Evolutionary conservation across 2,329 filamentous ascomycete genomes (phyloP).

Genomic region (Scedosporium dehoogii): DNA sequence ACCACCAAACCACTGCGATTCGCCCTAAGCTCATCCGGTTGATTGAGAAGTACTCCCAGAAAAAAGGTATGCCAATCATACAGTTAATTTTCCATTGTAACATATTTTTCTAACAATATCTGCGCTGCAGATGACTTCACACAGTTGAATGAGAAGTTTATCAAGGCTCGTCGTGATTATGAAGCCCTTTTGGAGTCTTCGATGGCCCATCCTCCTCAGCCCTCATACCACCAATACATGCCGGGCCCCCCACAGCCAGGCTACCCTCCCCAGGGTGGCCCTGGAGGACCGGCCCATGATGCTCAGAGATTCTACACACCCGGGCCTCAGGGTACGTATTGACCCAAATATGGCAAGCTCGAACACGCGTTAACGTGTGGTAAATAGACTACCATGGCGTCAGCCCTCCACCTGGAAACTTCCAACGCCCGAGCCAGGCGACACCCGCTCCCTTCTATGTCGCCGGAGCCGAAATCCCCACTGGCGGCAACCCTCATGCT

Average conservation of each 20-base stretch:
- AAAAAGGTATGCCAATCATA: conserved; percentile 60
- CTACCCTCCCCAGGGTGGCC: conserved; percentile 27
- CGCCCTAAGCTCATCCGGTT: conserved; percentile 94
- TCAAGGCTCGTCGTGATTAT: conserved; percentile 95
- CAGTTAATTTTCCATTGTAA: too few relatives aligned
- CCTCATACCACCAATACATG: conserved; percentile 63
- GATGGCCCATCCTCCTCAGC: conserved; percentile 86
- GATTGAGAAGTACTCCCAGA: conserved; percentile 98
- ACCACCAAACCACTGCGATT: conserved; percentile 90
- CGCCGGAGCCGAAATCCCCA: conserved; percentile 44
- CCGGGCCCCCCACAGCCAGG: conserved; percentile 36
- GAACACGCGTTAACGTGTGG: neutral
- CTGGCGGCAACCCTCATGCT: conserved; percentile 16
- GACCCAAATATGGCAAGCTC: neutral
- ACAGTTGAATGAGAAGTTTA: conserved; percentile 97
- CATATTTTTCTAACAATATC: neutral
- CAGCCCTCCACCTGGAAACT: conserved; percentile 40
- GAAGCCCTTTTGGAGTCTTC: conserved; percentile 91
- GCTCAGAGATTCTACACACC: conserved; percentile 63
- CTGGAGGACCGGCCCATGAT: conserved; percentile 32
- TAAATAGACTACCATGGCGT: conserved; percentile 17
- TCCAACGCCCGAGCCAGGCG: conserved; percentile 40
- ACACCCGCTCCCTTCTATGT: conserved; percentile 56
- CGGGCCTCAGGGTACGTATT: conserved; percentile 32
- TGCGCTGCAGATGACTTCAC: conserved; percentile 79